A percentile compares a stretch with the other conserved stretches of the same genome.
Evolutionary conservation across 1,284 basidiomycete genomes (phyloP).

Genomic region (Rhodotorula sp.): DNA sequence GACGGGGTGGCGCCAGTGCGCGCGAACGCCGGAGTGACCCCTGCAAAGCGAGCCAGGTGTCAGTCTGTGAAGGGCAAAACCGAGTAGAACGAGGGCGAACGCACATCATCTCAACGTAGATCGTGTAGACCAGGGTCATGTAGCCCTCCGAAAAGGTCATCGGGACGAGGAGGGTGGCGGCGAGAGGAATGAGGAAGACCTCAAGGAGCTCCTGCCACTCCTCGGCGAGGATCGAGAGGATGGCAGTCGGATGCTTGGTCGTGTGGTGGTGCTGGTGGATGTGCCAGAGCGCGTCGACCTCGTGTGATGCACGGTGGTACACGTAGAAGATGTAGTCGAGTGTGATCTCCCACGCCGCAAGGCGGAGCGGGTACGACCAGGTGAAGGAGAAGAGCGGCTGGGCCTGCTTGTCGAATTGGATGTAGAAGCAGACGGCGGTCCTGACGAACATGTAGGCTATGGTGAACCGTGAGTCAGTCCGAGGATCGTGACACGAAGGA

Average conservation of each 20-base stretch:
- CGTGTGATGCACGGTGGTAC: constrained; percentile 28
- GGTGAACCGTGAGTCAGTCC: not conserved
- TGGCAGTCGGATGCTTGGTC: constrained; percentile 17
- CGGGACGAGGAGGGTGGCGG: constrained; percentile 7
- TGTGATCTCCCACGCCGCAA: constrained; percentile 23
- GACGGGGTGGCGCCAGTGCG: constrained; percentile 41
- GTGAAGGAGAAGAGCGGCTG: constrained; percentile 10
- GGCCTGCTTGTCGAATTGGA: constrained; percentile 18
- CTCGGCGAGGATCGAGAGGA: constrained; percentile 27
- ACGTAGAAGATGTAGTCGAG: constrained; percentile 33
- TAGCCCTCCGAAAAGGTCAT: constrained; percentile 25
- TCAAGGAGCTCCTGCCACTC: constrained; percentile 23
- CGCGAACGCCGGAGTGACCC: constrained; percentile 40
- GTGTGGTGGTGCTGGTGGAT: constrained; percentile 21
- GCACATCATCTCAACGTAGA: constrained; percentile 28
- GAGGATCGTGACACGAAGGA: not conserved
- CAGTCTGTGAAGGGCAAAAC: no score
- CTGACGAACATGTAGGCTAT: constrained; percentile 28
- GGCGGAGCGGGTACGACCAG: constrained; percentile 17
- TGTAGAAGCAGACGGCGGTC: constrained; percentile 12
- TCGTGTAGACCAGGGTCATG: constrained; percentile 8
- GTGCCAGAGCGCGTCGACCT: constrained; percentile 26
- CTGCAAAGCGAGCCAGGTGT: no score
- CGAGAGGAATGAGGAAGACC: constrained; percentile 19
- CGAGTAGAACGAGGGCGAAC: no score